A percentile compares a stretch with the other conserved stretches of the same genome.
Conservation (phyloP, 176 grass and related monocot species). For the Phyllostachys edulis region DNA sequence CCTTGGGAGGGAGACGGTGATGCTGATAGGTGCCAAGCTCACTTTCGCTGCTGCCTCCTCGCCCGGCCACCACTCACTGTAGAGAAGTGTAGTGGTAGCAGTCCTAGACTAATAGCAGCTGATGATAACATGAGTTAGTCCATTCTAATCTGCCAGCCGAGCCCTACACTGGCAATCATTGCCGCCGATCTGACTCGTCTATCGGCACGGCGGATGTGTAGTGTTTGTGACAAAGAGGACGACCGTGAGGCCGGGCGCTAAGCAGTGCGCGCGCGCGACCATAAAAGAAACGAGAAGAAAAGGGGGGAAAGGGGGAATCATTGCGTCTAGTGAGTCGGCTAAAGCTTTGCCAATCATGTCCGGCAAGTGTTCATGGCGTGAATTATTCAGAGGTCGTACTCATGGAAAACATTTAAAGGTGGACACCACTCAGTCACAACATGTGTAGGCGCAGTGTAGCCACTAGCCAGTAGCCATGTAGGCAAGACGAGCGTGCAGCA, state of each 20-base stretch:
- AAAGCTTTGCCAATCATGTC: neutral
- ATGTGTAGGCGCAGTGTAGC: neutral
- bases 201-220: neutral
- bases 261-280: neutral
- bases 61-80: neutral
- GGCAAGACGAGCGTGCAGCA: too few species aligned
- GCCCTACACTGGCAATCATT: neutral
- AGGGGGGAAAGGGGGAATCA: neutral
- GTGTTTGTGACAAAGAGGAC: neutral
- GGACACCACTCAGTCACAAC: neutral
- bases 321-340: neutral
- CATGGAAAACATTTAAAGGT: neutral
- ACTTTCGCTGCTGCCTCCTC: constrained; percentile 1
- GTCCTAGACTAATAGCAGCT: neutral
- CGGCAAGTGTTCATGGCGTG: constrained; percentile 12
- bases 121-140: constrained; percentile 15
- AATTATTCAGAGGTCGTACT: constrained; percentile 5
- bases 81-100: neutral
- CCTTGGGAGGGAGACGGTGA: neutral
- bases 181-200: neutral
- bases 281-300: neutral
- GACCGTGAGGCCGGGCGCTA: neutral
- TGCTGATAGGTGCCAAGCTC: neutral
- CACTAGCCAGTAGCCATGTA: neutral
- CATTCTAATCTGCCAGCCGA: neutral